phyloP scores from a whole-genome alignment of 1,284 basidiomycete species.

The Rhodotorula mucilaginosa region DNA sequence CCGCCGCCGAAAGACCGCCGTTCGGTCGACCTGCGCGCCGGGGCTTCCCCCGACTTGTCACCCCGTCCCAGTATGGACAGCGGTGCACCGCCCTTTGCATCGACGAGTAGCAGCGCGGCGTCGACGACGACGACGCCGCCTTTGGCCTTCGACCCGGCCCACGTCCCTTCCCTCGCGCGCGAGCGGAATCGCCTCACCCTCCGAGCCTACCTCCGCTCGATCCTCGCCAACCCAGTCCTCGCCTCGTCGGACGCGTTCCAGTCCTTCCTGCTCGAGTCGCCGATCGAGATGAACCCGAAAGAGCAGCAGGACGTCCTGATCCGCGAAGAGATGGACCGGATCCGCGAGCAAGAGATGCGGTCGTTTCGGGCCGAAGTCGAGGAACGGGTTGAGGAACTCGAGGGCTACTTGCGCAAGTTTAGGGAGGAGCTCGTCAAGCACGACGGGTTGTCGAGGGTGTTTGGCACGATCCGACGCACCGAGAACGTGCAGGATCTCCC shows the following conservation, averaged over 20 bases:
- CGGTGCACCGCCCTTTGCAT: background rate
- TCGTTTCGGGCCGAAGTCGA: constrained; percentile 85
- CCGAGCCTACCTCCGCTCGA: constrained; percentile 79
- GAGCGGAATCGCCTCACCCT: constrained; percentile 96
- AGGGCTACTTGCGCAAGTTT: constrained; percentile 78
- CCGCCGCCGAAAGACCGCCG: constrained; percentile 76
- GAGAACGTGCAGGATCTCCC: constrained; percentile 77
- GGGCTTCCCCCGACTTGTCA: background rate
- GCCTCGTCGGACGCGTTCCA: constrained; percentile 80
- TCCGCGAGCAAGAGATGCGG: constrained; percentile 81
- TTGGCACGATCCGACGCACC: constrained; percentile 80
- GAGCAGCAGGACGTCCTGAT: constrained; percentile 76
- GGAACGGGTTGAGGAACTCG: constrained; percentile 77
- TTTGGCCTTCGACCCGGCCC: constrained; percentile 36
- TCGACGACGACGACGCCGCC: background rate
- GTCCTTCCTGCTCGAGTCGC: constrained; percentile 78
- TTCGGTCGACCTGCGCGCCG: constrained; percentile 26
- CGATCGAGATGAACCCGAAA: constrained; percentile 66
- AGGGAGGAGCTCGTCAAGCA: constrained; percentile 86
- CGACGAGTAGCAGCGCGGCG: background rate
- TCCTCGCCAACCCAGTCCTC: constrained; percentile 71
- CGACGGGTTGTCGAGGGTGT: constrained; percentile 84
- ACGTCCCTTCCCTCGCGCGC: constrained; percentile 60
- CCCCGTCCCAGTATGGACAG: constrained; percentile 2
- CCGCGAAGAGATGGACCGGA: constrained; percentile 84